phyloP scores from a whole-genome alignment of 345 rosid genomes.

The Eucalyptus virginea region DNA sequence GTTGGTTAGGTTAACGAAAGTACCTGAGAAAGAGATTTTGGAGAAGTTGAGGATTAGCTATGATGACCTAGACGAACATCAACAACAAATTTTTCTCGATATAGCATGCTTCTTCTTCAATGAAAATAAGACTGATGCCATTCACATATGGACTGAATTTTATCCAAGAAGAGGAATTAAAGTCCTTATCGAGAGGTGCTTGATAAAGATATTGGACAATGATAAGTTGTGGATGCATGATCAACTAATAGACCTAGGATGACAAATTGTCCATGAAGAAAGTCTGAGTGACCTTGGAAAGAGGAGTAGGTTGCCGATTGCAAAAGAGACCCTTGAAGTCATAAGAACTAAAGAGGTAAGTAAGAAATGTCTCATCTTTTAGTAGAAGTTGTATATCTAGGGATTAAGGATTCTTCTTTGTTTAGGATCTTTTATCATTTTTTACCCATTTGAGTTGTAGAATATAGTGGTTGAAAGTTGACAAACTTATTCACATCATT shows the following conservation, averaged over 20 bases:
- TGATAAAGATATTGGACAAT: background rate
- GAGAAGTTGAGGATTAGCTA: background rate
- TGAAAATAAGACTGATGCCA: background rate
- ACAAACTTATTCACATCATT: too few relatives aligned
- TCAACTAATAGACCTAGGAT: background rate
- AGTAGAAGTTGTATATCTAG: accelerated
- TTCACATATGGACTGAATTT: background rate
- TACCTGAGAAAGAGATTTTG: background rate
- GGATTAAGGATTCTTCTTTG: too few relatives aligned
- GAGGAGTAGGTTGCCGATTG: background rate
- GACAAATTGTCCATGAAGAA: background rate
- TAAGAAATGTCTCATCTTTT: accelerated
- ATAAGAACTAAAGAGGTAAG: background rate
- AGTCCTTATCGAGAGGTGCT: background rate
- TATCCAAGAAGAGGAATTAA: background rate
- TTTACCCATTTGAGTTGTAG: background rate
- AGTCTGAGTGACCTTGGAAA: background rate
- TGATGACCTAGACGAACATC: background rate
- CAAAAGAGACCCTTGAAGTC: background rate
- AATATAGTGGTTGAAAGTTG: background rate
- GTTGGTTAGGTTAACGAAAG: background rate
- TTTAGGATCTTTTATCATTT: too few relatives aligned
- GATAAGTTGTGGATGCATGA: background rate
- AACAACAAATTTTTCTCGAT: background rate
- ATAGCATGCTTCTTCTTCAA: background rate